Percentiles rank a stretch among this genome's conserved stretches.
Evolutionary conservation across 495 filamentous ascomycete species (phyloP).

Genomic region (Podospora pseudoanserina): DNA sequence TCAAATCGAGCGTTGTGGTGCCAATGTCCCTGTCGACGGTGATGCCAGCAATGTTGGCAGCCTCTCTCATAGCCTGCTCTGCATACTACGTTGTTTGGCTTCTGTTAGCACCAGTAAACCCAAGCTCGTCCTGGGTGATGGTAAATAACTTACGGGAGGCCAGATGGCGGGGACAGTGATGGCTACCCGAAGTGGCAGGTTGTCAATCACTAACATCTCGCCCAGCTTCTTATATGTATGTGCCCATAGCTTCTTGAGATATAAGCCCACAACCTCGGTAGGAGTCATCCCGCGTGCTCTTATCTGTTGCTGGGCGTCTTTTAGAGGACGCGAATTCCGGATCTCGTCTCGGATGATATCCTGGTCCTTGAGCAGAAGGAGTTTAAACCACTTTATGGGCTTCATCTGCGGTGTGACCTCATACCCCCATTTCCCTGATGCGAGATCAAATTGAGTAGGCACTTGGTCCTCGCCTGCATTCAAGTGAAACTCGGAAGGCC

Average conservation of each 20-base stretch:
- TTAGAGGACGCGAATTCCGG: constrained; percentile 6
- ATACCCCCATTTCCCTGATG: constrained; percentile 26
- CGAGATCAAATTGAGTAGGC: constrained; percentile 25
- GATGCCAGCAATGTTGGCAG: constrained; percentile 23
- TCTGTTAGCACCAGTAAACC: too few species aligned
- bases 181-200: constrained; percentile 23
- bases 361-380: constrained; percentile 24
- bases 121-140: too few species aligned
- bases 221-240: constrained; percentile 24
- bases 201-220: constrained; percentile 20
- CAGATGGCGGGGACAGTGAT: constrained; percentile 34
- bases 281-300: neutral
- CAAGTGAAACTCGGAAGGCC: constrained; percentile 16
- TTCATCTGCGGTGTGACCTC: constrained; percentile 20
- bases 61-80: constrained; percentile 20
- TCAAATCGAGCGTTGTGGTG: constrained; percentile 22
- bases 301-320: constrained; percentile 16
- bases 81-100: constrained; percentile 16
- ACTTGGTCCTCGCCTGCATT: constrained; percentile 23
- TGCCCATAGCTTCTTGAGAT: constrained; percentile 22
- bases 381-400: constrained; percentile 32
- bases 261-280: constrained; percentile 17
- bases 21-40: constrained; percentile 19
- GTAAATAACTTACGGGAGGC: constrained; percentile 6
- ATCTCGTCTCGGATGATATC: constrained; percentile 21